Base-by-base conservation (phyloP, 441 rosid genomes). In the Gossypium aridum region DNA sequence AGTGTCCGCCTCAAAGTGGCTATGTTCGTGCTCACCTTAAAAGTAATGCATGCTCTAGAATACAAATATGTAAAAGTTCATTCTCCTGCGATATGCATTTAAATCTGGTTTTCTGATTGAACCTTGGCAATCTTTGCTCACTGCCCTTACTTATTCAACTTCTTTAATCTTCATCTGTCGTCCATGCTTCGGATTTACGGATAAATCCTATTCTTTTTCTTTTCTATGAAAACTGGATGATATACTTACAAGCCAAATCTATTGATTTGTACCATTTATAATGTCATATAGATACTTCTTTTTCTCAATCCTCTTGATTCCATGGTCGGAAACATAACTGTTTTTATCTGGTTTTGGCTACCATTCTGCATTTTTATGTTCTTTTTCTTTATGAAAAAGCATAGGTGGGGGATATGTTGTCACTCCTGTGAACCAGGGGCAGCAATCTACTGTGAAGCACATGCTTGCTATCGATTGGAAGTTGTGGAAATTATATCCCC, bases 391-490 rank as follows among this genome's bases (percentile, higher is more conserved):
- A 37, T 19, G 4, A 51, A 10, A 55, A 14, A 65, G 75, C 76
- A 82, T 85, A 96, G 98, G 99, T 86, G 97, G 97, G 70, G 98
- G 99, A 54, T 96, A 85, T 72, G 97, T 96, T 16, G 82, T 93
- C 73, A 84, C 90, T 77, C 99, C 98, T 1, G 79, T 83, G 28
- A 81, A 80, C 81, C 83, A 92, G 72, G 98, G 94, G 70, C 87
- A 83, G 64, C 85, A 87, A 61, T 88, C 99, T 23, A 72, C 88
- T 54, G 97, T 96, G 31, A 96, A 90, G 74, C 98, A 93, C 84
- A 96, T 96, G 99, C 89, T 96, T 65, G 87, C 99, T 28, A 81
- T 91, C 63, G 94, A 96, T 77, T 93, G 99, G 98, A 92, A 88
- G 79, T 89, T 77, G 72, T 91, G 98, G 97, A 93, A 87, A 79